Conservation (phyloP, 2,329 filamentous ascomycete genomes). For the Hysterium pulicare region DNA sequence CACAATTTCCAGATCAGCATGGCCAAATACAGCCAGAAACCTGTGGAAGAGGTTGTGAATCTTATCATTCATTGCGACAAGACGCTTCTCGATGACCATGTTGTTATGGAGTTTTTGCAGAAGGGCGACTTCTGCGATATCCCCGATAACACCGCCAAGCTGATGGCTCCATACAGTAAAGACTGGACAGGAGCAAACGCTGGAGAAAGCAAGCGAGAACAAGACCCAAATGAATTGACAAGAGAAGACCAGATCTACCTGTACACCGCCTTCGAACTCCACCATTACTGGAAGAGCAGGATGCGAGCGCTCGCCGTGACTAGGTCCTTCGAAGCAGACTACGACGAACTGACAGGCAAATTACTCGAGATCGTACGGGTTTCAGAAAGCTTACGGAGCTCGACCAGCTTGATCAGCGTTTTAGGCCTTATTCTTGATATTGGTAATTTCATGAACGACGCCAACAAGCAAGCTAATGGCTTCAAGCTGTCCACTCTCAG, state of each 20-base stretch:
- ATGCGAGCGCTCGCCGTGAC: slow-evolving; percentile 89
- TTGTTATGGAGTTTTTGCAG: slow-evolving; percentile 95
- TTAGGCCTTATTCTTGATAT: slow-evolving; percentile 94
- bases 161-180: slow-evolving; percentile 91
- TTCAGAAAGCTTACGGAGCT: slow-evolving; percentile 85
- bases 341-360: slow-evolving; percentile 85
- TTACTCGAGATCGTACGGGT: slow-evolving; percentile 82
- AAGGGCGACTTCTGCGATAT: slow-evolving; percentile 91
- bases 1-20: slow-evolving; percentile 66
- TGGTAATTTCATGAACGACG: slow-evolving; percentile 99
- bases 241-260: slow-evolving; percentile 94
- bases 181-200: slow-evolving; percentile 93
- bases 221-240: slow-evolving; percentile 83
- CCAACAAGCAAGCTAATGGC: slow-evolving; percentile 94
- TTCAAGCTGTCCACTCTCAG: slow-evolving; percentile 97
- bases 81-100: slow-evolving; percentile 80
- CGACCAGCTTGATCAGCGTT: slow-evolving; percentile 91
- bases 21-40: slow-evolving; percentile 82
- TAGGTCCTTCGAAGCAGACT: slow-evolving; percentile 78
- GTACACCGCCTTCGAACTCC: slow-evolving; percentile 87
- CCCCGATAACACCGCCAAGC: slow-evolving; percentile 83
- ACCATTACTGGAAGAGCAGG: slow-evolving; percentile 97
- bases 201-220: slow-evolving; percentile 71
- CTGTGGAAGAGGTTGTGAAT: slow-evolving; percentile 79
- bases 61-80: slow-evolving; percentile 95